These are phyloP conservation scores for Aspergillus brunneoviolaceus DNA, from an alignment of 2,329 filamentous ascomycete genomes.

Conservation along the genomic window DNA sequence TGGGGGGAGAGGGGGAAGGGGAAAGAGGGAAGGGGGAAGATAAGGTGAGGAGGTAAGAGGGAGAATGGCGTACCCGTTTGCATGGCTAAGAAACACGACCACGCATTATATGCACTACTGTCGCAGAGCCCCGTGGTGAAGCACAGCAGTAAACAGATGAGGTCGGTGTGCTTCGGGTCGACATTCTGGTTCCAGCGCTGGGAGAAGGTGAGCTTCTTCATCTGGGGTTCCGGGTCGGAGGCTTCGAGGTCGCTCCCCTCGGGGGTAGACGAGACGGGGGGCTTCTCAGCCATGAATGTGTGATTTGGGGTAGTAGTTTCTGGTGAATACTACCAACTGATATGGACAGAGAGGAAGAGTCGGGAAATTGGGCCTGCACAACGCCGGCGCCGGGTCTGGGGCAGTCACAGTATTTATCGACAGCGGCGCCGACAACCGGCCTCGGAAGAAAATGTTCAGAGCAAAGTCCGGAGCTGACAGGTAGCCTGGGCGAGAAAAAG, in stretches of 20 bases:
- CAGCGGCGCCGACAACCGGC: background rate
- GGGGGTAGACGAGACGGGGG: background rate
- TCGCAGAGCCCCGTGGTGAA: slow-evolving; percentile 47
- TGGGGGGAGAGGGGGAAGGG: background rate
- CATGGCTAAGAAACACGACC: slow-evolving; percentile 50
- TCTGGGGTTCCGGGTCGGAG: slow-evolving; percentile 5
- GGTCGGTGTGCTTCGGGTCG: slow-evolving; percentile 33
- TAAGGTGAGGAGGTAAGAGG: background rate
- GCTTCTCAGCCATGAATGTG: background rate
- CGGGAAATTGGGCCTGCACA: background rate
- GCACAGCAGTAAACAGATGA: slow-evolving; percentile 40
- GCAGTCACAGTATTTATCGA: background rate
- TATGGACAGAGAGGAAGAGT: background rate
- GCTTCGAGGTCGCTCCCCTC: slow-evolving; percentile 14
- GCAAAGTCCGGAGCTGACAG: background rate
- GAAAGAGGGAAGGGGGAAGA: no score
- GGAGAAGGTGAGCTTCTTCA: slow-evolving; percentile 12
- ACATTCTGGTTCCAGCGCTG: slow-evolving; percentile 33
- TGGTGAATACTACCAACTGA: background rate
- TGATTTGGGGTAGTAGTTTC: background rate
- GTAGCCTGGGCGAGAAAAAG: background rate
- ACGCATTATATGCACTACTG: slow-evolving; percentile 47
- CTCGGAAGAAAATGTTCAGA: background rate
- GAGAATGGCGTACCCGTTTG: slow-evolving; percentile 41
- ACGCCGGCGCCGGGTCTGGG: background rate